Evolutionary conservation across 1,284 basidiomycete species (phyloP).

Genomic region (Athelia sp.): DNA sequence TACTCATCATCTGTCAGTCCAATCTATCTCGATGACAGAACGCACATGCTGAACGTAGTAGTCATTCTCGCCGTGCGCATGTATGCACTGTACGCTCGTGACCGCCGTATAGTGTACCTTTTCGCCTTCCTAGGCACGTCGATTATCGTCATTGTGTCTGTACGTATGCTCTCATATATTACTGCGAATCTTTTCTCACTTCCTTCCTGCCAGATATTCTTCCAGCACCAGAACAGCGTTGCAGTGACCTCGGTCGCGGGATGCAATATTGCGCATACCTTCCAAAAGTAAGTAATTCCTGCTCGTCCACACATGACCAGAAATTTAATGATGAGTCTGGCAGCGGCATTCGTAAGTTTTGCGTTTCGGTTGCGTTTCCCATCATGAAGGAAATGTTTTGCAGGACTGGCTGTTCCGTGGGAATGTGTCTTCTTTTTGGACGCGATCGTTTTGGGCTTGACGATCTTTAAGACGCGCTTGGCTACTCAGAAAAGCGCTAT

Average conservation of each 20-base stretch:
- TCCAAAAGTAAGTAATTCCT: constrained; percentile 23
- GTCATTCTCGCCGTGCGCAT: constrained; percentile 34
- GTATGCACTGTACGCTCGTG: constrained; percentile 35
- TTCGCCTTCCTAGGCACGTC: constrained; percentile 15
- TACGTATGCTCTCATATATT: no score
- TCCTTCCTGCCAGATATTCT: no score
- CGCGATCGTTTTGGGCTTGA: constrained; percentile 8
- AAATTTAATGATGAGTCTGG: neutral
- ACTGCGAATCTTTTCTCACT: no score
- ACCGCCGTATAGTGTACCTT: constrained; percentile 21
- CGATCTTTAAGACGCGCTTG: neutral
- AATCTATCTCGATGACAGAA: neutral
- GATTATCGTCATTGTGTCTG: neutral
- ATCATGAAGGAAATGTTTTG: constrained; percentile 5
- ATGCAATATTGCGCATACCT: constrained; percentile 26
- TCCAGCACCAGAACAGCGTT: constrained; percentile 10
- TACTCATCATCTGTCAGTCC: constrained; percentile 32
- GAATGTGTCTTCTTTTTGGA: constrained; percentile 2
- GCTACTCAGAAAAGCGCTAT: no score
- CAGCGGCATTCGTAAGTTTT: no score
- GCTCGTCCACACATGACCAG: neutral
- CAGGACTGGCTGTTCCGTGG: constrained; percentile 17
- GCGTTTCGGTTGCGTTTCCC: constrained; percentile 8
- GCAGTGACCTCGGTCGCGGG: constrained; percentile 26
- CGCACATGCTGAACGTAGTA: constrained; percentile 7